A percentile compares a stretch with the other conserved stretches of the same genome.
Conservation (phyloP, 192 early-diverging fungal species). For the Podila horticola region DNA sequence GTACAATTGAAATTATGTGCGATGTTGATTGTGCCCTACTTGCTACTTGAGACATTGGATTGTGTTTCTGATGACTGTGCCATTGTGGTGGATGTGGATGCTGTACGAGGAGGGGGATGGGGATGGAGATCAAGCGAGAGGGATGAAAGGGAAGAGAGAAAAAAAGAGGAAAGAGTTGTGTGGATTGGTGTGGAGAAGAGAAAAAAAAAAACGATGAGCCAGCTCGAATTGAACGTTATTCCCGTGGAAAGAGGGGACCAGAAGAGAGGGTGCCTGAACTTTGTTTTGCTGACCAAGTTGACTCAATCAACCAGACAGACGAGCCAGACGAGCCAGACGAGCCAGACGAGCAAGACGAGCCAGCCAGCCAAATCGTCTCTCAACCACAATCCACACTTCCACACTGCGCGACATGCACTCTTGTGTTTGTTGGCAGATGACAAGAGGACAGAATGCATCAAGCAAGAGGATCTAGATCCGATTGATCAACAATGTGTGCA, state of each 20-base stretch:
- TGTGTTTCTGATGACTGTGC: neutral
- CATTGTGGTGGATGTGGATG: neutral
- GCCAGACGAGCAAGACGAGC: no score
- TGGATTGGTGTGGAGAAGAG: neutral
- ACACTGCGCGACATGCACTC: no score
- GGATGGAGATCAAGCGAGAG: neutral
- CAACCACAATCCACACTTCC: no score
- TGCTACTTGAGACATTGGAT: constrained; percentile 11
- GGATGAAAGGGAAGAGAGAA: constrained; percentile 47
- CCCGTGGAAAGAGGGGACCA: neutral
- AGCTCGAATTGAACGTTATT: neutral
- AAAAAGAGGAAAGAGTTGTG: constrained; percentile 3
- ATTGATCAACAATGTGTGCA: no score
- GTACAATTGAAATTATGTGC: neutral
- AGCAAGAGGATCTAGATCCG: no score
- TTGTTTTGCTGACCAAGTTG: no score
- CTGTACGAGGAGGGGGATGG: neutral
- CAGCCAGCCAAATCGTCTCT: no score
- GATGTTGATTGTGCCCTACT: neutral
- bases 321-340: no score
- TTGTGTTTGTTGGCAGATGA: no score
- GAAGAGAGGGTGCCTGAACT: no score
- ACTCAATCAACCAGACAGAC: no score
- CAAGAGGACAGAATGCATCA: no score
- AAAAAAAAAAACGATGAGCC: neutral